Evolutionary conservation across 495 filamentous ascomycete species (phyloP), one percentile per base, ranked within the genome.

Genomic region (Haplographium delicatum): DNA sequence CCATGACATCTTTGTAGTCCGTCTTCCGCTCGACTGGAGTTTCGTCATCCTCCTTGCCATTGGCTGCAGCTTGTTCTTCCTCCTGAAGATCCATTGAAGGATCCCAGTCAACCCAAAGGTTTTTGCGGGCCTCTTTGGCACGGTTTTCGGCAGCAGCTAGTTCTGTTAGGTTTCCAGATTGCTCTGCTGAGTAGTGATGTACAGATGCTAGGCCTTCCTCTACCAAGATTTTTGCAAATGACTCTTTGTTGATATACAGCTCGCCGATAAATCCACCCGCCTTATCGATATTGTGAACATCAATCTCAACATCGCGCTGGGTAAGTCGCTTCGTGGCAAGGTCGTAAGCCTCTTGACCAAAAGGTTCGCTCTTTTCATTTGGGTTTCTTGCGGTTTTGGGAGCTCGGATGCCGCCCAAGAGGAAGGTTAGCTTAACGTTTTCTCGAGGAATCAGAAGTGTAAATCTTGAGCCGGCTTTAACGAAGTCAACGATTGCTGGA

Each of bases 201-300:
- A 97, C 91, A 19, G 81, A 83, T 15, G 94, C 94, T 24, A 95
- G 68, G 40, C 94, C 94, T 68, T 97, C 94, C 67, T 97, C 93
- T 2, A 97, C 79, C 5, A 99, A 82, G 9, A 89, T 63, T 71
- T 95, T 96, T 58, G 93, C 88, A 68, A 99, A 91, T 72, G 88
- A 96, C 69, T 96, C 91, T 33, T 91, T 88, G 74, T 91, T 93
- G 62, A 97, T 75, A 59, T 91, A 96, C 2, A 99, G 78, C 13
- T 86, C 86, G 40, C 94, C 94, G 56, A 99, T 96, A 73, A 99
- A 99, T 47, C 91, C 94, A 57, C 94, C 94, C 26, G 88, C 83
- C 72, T 95, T 95, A 71, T 99, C 94, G 45, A 88, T 86, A 61
- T 89, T 90, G 67, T 95, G 86, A 8, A 99, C 83, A 52, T 97